Percentiles rank a stretch among this genome's conserved stretches.
Conservation (phyloP, 2,329 filamentous ascomycete species). For the Atkinsonella hypoxylon region DNA sequence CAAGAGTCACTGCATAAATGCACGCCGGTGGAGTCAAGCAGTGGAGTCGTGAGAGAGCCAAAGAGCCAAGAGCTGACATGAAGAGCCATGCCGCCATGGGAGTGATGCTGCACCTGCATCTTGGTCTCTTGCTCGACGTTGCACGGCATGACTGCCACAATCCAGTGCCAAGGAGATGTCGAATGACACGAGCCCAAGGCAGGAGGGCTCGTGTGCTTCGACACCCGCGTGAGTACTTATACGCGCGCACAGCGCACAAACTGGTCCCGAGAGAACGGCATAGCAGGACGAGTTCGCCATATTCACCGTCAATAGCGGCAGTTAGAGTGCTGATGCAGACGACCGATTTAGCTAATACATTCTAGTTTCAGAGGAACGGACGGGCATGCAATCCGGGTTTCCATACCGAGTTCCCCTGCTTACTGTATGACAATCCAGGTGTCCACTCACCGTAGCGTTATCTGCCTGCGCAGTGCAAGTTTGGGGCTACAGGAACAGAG, state of each 20-base stretch:
- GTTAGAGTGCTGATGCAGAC: too few relatives aligned
- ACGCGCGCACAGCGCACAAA: slow-evolving; percentile 4
- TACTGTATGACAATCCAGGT: background rate
- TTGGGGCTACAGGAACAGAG: background rate
- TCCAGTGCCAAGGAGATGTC: background rate
- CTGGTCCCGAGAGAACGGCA: slow-evolving; percentile 10
- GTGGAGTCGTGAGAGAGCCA: background rate
- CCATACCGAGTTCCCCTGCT: background rate
- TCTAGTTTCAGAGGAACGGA: too few relatives aligned
- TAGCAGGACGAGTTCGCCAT: background rate
- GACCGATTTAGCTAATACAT: too few relatives aligned
- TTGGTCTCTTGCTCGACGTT: slow-evolving; percentile 8
- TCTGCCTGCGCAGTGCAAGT: too few relatives aligned
- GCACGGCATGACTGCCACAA: slow-evolving; percentile 6
- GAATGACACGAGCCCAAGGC: background rate
- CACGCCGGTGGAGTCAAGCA: background rate
- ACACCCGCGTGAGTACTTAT: background rate
- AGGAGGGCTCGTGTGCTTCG: background rate
- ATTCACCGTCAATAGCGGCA: background rate
- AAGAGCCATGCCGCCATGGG: slow-evolving; percentile 7
- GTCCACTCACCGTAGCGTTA: background rate
- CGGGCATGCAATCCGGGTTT: too few relatives aligned
- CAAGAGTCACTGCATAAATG: background rate
- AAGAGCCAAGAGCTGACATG: slow-evolving; percentile 7
- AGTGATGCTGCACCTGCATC: slow-evolving; percentile 6